A percentile compares a stretch with the other conserved stretches of the same genome.
Evolutionary conservation across 495 filamentous ascomycete genomes (phyloP).

Genomic region (Trichoderma erinaceum): DNA sequence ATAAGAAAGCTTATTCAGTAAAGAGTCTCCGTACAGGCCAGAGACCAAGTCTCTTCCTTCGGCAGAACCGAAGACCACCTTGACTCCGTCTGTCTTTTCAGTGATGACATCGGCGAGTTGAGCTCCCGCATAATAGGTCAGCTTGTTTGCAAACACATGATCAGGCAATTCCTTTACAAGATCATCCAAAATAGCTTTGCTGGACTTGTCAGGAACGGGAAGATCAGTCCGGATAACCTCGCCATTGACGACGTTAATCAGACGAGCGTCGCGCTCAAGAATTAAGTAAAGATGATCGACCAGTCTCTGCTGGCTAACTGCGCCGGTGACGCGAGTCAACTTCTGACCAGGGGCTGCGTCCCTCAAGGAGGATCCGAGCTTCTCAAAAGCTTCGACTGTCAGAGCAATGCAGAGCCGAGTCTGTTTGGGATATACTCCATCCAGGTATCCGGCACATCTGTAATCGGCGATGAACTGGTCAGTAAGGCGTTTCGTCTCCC

Average conservation of each 20-base stretch:
- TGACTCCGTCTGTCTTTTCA: constrained; percentile 36
- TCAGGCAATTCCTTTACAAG: background rate
- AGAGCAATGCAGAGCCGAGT: constrained; percentile 28
- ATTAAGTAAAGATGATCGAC: background rate
- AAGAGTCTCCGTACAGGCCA: constrained; percentile 33
- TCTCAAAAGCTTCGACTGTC: constrained; percentile 37
- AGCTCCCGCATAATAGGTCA: constrained; percentile 20
- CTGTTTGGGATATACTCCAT: background rate
- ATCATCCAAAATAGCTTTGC: background rate
- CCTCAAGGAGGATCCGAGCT: constrained; percentile 31
- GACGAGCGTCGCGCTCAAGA: background rate
- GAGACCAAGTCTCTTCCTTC: constrained; percentile 35
- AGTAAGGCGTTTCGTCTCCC: background rate
- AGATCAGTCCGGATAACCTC: background rate
- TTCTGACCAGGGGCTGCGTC: constrained; percentile 26
- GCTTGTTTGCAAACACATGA: constrained; percentile 25
- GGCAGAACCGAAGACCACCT: constrained; percentile 37
- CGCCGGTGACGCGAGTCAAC: constrained; percentile 19
- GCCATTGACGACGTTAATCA: background rate
- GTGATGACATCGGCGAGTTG: constrained; percentile 32
- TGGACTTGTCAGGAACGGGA: background rate
- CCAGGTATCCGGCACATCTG: background rate
- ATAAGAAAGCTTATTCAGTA: background rate
- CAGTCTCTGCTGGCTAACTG: background rate
- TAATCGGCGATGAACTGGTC: background rate